phyloP scores from a whole-genome alignment of 2,329 filamentous ascomycete species.

The Sporothrix humicola region DNA sequence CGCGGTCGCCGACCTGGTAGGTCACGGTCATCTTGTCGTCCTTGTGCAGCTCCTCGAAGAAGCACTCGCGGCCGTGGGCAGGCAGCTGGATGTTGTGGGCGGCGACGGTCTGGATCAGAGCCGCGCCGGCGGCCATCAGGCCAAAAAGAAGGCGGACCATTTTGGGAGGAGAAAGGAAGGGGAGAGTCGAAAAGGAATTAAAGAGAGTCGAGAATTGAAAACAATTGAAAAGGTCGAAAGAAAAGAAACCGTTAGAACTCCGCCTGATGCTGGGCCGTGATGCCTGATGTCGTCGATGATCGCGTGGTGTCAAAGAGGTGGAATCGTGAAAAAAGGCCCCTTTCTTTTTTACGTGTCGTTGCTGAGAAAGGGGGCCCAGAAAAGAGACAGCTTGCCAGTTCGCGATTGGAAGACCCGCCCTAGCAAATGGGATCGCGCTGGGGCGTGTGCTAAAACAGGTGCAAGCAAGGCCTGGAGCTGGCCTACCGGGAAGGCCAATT shows the following conservation, averaged over 20 bases:
- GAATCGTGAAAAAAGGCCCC: conserved; percentile 21
- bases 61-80: conserved; percentile 94
- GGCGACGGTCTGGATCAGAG: conserved; percentile 65
- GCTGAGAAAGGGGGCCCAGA: conserved; percentile 16
- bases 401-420: conserved; percentile 33
- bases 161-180: conserved; percentile 8
- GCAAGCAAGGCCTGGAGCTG: background rate
- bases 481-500: conserved; percentile 8
- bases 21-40: conserved; percentile 99
- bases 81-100: conserved; percentile 97
- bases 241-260: background rate
- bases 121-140: conserved; percentile 56
- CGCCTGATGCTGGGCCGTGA: background rate
- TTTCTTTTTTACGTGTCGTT: conserved; percentile 32
- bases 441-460: background rate
- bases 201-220: conserved; percentile 21
- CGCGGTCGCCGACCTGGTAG: conserved; percentile 95
- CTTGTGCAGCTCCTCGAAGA: conserved; percentile 88
- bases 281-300: conserved; percentile 25
- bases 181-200: background rate
- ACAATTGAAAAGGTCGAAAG: background rate
- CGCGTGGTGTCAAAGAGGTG: conserved; percentile 26
- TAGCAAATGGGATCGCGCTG: conserved; percentile 27
- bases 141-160: conserved; percentile 38
- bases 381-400: conserved; percentile 38